These are phyloP conservation scores for Alternaria rosae DNA, from an alignment of 2,329 filamentous ascomycete genomes.

Conservation along the genomic window DNA sequence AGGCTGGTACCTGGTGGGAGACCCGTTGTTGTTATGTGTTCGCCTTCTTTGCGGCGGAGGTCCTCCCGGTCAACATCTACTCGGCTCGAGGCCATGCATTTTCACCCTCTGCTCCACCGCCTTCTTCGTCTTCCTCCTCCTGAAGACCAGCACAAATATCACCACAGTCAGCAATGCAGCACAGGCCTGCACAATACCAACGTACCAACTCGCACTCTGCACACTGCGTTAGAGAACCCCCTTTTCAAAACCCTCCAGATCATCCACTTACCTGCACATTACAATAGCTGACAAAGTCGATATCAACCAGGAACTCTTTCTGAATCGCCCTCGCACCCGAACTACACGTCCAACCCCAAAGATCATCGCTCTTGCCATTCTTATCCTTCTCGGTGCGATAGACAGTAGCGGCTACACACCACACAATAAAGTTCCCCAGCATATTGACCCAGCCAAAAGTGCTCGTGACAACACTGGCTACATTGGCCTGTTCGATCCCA, in stretches of 20 bases:
- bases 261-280: conserved; percentile 42
- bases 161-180: conserved; percentile 39
- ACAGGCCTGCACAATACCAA: conserved; percentile 46
- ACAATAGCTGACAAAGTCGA: conserved; percentile 50
- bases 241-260: not conserved
- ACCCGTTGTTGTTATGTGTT: not conserved
- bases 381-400: conserved; percentile 49
- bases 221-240: conserved; percentile 7
- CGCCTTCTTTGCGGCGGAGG: not conserved
- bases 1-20: not conserved
- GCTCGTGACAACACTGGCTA: conserved; percentile 33
- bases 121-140: conserved; percentile 42
- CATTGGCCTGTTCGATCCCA: conserved; percentile 46
- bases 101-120: conserved; percentile 7
- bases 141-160: conserved; percentile 39
- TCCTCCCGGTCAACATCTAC: not conserved
- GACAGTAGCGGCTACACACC: conserved; percentile 43
- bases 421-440: conserved; percentile 46
- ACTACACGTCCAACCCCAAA: conserved; percentile 55
- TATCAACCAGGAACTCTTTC: conserved; percentile 43
- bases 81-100: not conserved
- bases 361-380: conserved; percentile 46
- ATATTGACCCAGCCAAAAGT: conserved; percentile 41
- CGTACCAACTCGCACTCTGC: conserved; percentile 46
- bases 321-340: conserved; percentile 46